Evolutionary conservation across 495 filamentous ascomycete species (phyloP).

Genomic region (Evernia prunastri): DNA sequence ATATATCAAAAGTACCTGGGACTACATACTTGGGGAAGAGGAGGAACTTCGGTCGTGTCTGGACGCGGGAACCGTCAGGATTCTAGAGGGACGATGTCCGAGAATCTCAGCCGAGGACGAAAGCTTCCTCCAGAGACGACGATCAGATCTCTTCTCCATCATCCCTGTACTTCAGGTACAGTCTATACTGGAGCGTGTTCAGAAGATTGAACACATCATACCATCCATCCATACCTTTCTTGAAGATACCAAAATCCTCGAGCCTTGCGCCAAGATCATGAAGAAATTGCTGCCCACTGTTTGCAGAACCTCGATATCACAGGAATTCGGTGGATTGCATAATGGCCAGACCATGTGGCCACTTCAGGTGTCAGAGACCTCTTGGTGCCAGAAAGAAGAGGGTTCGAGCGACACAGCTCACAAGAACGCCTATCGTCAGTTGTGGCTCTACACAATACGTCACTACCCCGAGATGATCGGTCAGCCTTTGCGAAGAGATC

Average conservation of each 20-base stretch:
- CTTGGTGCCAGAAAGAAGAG: conserved; percentile 6
- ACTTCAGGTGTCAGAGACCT: conserved; percentile 17
- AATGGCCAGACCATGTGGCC: conserved; percentile 13
- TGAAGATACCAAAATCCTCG: conserved; percentile 33
- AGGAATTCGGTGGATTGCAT: conserved; percentile 21
- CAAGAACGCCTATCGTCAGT: conserved; percentile 24
- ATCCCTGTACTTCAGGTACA: conserved; percentile 13
- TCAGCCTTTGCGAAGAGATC: conserved; percentile 17
- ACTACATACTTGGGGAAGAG: conserved; percentile 11
- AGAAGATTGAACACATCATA: conserved; percentile 24
- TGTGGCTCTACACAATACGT: conserved; percentile 27
- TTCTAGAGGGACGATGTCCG: conserved; percentile 25
- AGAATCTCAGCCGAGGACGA: conserved; percentile 22
- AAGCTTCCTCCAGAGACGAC: conserved; percentile 18
- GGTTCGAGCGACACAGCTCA: conserved; percentile 4
- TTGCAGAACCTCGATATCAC: conserved; percentile 23
- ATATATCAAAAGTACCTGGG: conserved; percentile 10
- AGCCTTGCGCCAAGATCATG: conserved; percentile 27
- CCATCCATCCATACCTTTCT: conserved; percentile 29
- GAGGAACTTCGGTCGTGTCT: neutral
- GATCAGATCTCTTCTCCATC: conserved; percentile 17
- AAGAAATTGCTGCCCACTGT: conserved; percentile 26
- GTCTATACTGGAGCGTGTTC: conserved; percentile 18
- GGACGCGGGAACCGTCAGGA: conserved; percentile 20
- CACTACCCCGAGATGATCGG: conserved; percentile 24